phyloP scores from a whole-genome alignment of 148 eudicot genomes.

The Chenopodium suecicum region DNA sequence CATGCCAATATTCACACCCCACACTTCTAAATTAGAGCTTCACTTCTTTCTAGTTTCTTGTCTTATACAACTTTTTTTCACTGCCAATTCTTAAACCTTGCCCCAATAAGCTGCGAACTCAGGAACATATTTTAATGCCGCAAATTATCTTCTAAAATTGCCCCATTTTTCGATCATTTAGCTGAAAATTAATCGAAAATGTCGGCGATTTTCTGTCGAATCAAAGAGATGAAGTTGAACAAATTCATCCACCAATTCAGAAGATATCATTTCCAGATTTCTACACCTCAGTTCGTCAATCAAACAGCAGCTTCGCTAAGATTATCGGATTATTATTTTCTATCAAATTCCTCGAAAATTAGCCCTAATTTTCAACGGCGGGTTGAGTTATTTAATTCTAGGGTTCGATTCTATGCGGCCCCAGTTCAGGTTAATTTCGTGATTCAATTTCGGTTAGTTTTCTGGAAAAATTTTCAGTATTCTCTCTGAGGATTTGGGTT shows the following conservation, averaged over 20 bases:
- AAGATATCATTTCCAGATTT: constrained; percentile 38
- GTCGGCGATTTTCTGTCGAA: constrained; percentile 12
- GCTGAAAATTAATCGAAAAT: neutral
- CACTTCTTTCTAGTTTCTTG: too few species aligned
- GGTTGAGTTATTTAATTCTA: constrained; percentile 22
- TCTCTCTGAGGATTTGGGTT: neutral
- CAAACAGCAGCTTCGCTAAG: constrained; percentile 16
- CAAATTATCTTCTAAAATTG: neutral
- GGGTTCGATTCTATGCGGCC: constrained; percentile 68
- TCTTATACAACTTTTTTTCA: neutral
- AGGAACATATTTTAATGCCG: neutral
- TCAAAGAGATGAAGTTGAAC: constrained; percentile 41
- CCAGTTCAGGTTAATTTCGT: constrained; percentile 57
- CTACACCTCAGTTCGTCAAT: constrained; percentile 25
- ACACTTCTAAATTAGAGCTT: too few species aligned
- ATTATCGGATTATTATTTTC: neutral
- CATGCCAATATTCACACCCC: too few species aligned
- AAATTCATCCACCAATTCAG: constrained; percentile 29
- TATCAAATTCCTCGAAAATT: constrained; percentile 15
- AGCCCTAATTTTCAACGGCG: constrained; percentile 9
- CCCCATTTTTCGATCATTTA: neutral
- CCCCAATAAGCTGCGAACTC: neutral
- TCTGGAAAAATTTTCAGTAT: neutral
- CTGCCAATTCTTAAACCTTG: neutral
- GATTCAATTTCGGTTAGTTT: constrained; percentile 9